phyloP scores from a whole-genome alignment of 2,329 filamentous ascomycete species.

The Purpureocillium lavendulum region DNA sequence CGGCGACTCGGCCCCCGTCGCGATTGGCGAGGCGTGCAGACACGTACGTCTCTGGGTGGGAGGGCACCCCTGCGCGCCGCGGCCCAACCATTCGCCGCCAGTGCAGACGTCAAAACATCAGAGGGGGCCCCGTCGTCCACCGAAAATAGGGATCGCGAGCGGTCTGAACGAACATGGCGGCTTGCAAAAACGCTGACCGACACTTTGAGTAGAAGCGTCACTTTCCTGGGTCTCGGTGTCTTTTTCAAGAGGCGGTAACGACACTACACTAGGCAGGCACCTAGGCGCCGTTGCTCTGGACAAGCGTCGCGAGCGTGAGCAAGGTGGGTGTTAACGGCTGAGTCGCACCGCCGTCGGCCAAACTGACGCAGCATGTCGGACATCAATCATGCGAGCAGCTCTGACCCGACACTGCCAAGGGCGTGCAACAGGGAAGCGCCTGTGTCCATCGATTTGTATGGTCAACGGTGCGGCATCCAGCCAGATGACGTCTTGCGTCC shows the following conservation, averaged over 20 bases:
- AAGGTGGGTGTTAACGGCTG: too few relatives aligned
- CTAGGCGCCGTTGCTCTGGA: too few relatives aligned
- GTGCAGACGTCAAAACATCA: conserved; percentile 1
- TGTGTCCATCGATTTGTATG: too few relatives aligned
- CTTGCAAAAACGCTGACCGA: conserved; percentile 5
- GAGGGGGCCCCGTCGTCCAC: background rate
- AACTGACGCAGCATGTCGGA: too few relatives aligned
- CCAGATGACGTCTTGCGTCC: background rate
- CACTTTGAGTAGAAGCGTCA: conserved; percentile 1
- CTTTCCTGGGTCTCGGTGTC: background rate
- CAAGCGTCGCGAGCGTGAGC: too few relatives aligned
- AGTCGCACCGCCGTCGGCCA: too few relatives aligned
- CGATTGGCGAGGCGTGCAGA: conserved; percentile 11
- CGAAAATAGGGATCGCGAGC: conserved; percentile 1
- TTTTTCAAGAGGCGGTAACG: too few relatives aligned
- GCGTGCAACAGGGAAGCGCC: too few relatives aligned
- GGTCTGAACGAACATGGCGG: background rate
- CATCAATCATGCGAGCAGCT: too few relatives aligned
- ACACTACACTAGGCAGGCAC: too few relatives aligned
- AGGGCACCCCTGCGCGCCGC: background rate
- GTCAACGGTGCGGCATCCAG: background rate
- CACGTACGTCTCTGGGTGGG: conserved; percentile 4
- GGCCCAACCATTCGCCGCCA: background rate
- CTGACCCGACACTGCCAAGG: too few relatives aligned
- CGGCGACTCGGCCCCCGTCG: background rate